A percentile compares a stretch with the other conserved stretches of the same genome.
Evolutionary conservation across 768 basidiomycete genomes (phyloP).

Genomic region (Mycena alexandri): DNA sequence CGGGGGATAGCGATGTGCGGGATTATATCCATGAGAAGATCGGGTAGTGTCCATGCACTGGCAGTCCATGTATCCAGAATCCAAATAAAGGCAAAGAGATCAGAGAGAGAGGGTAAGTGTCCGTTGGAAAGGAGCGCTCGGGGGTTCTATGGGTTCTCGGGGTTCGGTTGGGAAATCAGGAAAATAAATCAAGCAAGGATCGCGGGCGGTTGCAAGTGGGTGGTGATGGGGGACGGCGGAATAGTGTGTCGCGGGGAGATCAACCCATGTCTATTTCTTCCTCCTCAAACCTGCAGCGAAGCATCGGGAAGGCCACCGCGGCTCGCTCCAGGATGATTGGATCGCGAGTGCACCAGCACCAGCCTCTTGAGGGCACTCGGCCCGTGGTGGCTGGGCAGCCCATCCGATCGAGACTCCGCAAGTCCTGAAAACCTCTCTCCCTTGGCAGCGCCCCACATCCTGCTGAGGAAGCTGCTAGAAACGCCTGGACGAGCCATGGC

Average conservation of each 20-base stretch:
- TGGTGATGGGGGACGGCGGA: not conserved
- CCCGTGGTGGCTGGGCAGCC: constrained; percentile 28
- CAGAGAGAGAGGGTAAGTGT: constrained; percentile 21
- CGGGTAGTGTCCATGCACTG: constrained; percentile 11
- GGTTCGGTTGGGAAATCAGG: constrained; percentile 12
- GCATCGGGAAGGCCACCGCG: constrained; percentile 31
- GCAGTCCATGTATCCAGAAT: constrained; percentile 9
- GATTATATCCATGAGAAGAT: not conserved
- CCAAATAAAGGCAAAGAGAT: constrained; percentile 8
- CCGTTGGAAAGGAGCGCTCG: constrained; percentile 10
- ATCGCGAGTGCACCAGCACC: constrained; percentile 46
- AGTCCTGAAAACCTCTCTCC: constrained; percentile 40
- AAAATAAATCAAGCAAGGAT: constrained; percentile 32
- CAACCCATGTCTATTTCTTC: constrained; percentile 5
- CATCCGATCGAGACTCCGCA: constrained; percentile 36
- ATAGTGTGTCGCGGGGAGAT: constrained; percentile 12
- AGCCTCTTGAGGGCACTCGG: constrained; percentile 47
- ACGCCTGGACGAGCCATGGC: constrained; percentile 46
- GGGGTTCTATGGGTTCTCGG: constrained; percentile 12
- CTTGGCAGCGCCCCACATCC: constrained; percentile 80
- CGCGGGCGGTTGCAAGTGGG: constrained; percentile 12
- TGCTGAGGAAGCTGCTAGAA: constrained; percentile 70
- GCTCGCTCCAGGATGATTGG: constrained; percentile 30
- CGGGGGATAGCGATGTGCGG: constrained; percentile 29
- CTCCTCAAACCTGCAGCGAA: constrained; percentile 36